phyloP scores from a whole-genome alignment of 2,329 filamentous ascomycete species.

The Daldinia sp. region DNA sequence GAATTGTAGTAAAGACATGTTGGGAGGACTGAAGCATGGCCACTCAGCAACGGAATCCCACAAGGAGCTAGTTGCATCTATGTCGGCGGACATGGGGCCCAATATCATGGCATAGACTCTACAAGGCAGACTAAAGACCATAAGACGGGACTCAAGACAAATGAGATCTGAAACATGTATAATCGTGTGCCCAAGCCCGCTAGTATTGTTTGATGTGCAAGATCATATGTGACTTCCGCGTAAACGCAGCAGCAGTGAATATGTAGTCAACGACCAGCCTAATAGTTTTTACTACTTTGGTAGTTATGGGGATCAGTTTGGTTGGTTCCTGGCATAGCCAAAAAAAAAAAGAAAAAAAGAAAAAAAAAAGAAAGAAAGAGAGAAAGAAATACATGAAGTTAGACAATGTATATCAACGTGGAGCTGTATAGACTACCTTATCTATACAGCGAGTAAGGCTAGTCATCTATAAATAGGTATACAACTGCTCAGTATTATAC shows the following conservation, averaged over 20 bases:
- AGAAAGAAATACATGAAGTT: not conserved
- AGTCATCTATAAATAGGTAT: too few relatives aligned
- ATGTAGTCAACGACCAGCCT: not conserved
- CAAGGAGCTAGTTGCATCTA: constrained; percentile 34
- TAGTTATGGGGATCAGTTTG: not conserved
- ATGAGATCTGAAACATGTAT: constrained; percentile 41
- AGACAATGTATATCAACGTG: not conserved
- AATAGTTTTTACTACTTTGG: not conserved
- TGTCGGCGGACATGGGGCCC: constrained; percentile 36
- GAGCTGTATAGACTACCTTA: not conserved
- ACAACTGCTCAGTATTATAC: not conserved
- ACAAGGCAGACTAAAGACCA: constrained; percentile 45
- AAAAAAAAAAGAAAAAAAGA: not conserved
- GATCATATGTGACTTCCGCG: not conserved
- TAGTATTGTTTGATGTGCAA: not conserved
- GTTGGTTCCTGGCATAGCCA: not conserved
- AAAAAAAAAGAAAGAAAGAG: not conserved
- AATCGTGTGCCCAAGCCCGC: not conserved
- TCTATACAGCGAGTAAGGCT: not conserved
- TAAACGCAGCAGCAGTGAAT: not conserved
- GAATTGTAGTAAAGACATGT: constrained; percentile 28
- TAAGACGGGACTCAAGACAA: constrained; percentile 40
- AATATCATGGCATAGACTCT: constrained; percentile 48
- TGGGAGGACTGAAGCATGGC: constrained; percentile 32
- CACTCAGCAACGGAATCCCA: constrained; percentile 37